Evolutionary conservation across 257 asterid species (phyloP), one percentile per base, ranked within the genome.

Genomic region (Solanum lycopersicoides): DNA sequence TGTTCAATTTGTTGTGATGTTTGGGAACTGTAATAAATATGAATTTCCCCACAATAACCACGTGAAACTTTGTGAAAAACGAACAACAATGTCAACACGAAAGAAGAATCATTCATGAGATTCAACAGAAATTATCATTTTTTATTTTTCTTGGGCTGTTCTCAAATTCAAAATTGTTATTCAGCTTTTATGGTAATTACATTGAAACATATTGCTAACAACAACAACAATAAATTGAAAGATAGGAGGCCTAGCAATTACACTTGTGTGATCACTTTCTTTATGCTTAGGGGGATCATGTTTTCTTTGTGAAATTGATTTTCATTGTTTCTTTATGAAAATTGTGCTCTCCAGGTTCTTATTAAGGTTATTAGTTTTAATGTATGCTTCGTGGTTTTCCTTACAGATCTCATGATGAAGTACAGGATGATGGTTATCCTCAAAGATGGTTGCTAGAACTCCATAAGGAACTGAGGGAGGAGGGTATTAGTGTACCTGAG

Each of bases 401-500:
- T 79, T 72, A 79, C 88, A 87, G 88, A 41, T 66, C 86, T 83
- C 23, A 39, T 88, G 85, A 74, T 87, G 82, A 88, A 72, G 63
- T 87, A 41, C 77, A 25, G 32, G 88, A 84, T 42, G 50, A 85
- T 60, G 56, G 72, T 37, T 37, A 82, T 28, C 74, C 92, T 53
- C 91, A 79, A 39, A 83, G 84, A 35, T 92, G 94, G 94, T 87
- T 92, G 75, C 87, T 86, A 30, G 86, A 88, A 56, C 92, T 92
- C 80, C 89, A 82, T 30, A 86, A 37, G 74, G 90, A 90, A 87
- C 92, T 92, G 45, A 71, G 76, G 86, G 87, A 77, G 76, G 88
- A 90, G 84, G 91, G 92, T 82, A 89, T 89, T 68, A 88, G 44
- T 25, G 50, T 90, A 35, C 94, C 91, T 69, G 92, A 89, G 45